Evolutionary conservation across 805 yeast species (phyloP), one percentile per base, ranked within the genome.

Genomic region (Sugiyamaella smithiae): DNA sequence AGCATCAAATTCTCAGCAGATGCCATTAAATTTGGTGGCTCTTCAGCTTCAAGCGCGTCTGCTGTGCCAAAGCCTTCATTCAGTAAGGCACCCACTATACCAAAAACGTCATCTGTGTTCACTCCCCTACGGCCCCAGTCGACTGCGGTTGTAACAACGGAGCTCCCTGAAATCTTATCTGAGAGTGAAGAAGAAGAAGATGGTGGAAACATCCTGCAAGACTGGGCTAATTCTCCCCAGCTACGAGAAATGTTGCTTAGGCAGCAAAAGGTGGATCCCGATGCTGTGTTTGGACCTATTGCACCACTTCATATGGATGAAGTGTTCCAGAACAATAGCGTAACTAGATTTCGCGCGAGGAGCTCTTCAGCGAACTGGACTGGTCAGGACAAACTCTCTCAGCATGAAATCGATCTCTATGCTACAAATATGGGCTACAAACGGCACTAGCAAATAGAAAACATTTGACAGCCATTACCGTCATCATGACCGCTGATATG

Each of bases 301-400:
- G 84, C 85, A 0, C 81, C 81, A 1, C 67, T 85, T 50, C 77
- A 81, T 45, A 80, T 84, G 68, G 87, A 81, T 46, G 88, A 82
- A 53, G 78, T 85, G 2, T 87, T 85, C 60, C 75, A 72, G 28
- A 58, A 53, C 31, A 45, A 80, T 2, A 69, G 74, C 45, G 64
- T 75, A 2, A 70, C 80, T n/a, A 72, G 76, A 54, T 67, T 73
- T 48, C 71, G 84, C 53, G 75, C 81, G 1, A 72, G 80, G 40
- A 77, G 79, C 14, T 75, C 85, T 1, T 77, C 81, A 2, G 71
- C 76, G 2, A 68, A 70, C 50, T 76, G 79, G 80, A 64, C 74
- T 0, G 73, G 70, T 3, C 67, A 70, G 26, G 81, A 76, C 50
- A 68, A 68, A 46, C 64, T 75, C 53, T 68, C 78, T 8, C 60